phyloP scores from a whole-genome alignment of 2,329 filamentous ascomycete genomes.

The Cladobotryum protrusum region DNA sequence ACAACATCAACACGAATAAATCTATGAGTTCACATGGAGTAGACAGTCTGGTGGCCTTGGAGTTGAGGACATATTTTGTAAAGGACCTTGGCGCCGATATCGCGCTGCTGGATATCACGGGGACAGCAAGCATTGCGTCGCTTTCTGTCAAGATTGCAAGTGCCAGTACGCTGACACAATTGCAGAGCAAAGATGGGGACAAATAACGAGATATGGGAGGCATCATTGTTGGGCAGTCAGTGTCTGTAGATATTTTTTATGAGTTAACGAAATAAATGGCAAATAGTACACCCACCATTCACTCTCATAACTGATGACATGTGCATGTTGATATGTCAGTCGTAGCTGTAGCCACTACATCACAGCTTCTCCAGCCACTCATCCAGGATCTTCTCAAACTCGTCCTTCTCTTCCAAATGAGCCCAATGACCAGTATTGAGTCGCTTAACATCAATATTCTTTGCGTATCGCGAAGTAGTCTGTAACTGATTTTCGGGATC shows the following conservation, averaged over 20 bases:
- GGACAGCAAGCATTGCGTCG: conserved; percentile 2
- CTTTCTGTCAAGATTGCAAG: conserved; percentile 1
- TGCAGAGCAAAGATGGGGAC: not conserved
- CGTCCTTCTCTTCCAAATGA: conserved; percentile 14
- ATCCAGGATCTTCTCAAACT: conserved; percentile 4
- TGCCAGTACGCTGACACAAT: not conserved
- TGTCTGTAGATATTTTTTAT: too few relatives aligned
- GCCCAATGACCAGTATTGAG: conserved; percentile 16
- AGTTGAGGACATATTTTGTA: conserved; percentile 21
- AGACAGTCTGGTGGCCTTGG: conserved; percentile 22
- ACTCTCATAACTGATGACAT: too few relatives aligned
- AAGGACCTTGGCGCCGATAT: conserved; percentile 20
- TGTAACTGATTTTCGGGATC: conserved; percentile 1
- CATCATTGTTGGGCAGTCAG: too few relatives aligned
- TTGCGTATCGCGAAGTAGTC: conserved; percentile 8
- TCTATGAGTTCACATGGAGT: conserved; percentile 19
- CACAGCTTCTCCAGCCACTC: not conserved
- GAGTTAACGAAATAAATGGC: too few relatives aligned
- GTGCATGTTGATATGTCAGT: too few relatives aligned
- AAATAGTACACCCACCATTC: too few relatives aligned
- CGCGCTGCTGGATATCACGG: conserved; percentile 19
- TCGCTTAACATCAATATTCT: conserved; percentile 8
- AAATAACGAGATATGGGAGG: not conserved
- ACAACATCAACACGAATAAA: conserved; percentile 18
- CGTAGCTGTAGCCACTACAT: not conserved